Conservation (phyloP, 2,329 filamentous ascomycete genomes). For the Cladophialophora psammophila region DNA sequence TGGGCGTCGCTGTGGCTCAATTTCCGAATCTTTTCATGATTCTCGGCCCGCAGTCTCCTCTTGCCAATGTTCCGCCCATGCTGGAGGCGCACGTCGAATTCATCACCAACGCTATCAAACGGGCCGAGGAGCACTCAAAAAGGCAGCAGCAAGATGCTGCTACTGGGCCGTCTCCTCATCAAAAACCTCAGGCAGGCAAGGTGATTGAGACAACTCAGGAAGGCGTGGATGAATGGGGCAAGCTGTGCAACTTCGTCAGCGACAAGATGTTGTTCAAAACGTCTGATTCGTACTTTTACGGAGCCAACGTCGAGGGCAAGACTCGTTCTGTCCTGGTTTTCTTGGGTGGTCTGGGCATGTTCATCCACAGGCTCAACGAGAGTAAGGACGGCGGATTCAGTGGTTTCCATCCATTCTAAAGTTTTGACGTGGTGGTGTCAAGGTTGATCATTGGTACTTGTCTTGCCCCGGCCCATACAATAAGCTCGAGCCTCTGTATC, state of each 20-base stretch:
- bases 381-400: slow-evolving; percentile 17
- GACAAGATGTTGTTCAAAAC: slow-evolving; percentile 47
- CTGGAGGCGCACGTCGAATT: slow-evolving; percentile 65
- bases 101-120: slow-evolving; percentile 39
- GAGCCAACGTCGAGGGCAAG: slow-evolving; percentile 63
- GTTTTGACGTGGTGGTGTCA: too few relatives aligned
- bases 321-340: slow-evolving; percentile 24
- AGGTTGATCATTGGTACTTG: background rate
- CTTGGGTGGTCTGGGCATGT: slow-evolving; percentile 29
- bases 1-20: slow-evolving; percentile 50
- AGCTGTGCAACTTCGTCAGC: slow-evolving; percentile 33
- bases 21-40: slow-evolving; percentile 61
- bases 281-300: slow-evolving; percentile 62
- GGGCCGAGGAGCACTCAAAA: slow-evolving; percentile 26
- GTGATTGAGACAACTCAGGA: slow-evolving; percentile 38
- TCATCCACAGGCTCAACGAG: slow-evolving; percentile 25
- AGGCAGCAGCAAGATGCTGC: too few relatives aligned
- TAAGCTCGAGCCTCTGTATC: background rate
- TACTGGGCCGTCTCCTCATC: too few relatives aligned
- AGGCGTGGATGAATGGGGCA: slow-evolving; percentile 58
- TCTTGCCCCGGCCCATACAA: background rate
- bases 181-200: background rate
- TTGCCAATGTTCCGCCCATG: slow-evolving; percentile 63
- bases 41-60: slow-evolving; percentile 63
- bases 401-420: slow-evolving; percentile 4